Percentiles rank a stretch among this genome's conserved stretches.
Conservation (phyloP, 2,329 filamentous ascomycete species). For the Cladophialophora psammophila region DNA sequence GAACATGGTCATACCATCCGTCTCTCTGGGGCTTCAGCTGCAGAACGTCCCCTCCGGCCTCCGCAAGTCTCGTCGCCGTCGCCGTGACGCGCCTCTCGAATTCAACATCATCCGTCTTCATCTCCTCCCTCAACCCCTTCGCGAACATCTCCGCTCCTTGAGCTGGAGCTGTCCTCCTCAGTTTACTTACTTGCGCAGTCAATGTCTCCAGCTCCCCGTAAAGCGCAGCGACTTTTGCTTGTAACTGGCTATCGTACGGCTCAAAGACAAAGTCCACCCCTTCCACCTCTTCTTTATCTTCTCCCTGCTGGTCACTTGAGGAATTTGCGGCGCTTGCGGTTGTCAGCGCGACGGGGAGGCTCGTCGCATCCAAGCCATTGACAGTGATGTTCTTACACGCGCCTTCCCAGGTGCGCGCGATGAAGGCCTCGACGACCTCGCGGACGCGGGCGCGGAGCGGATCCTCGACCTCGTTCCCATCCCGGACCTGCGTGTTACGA, state of each 20-base stretch:
- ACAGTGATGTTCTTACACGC: conserved; percentile 56
- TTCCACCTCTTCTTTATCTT: conserved; percentile 44
- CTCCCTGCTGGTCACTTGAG: neutral
- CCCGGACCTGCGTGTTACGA: neutral
- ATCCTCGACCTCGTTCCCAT: conserved; percentile 32
- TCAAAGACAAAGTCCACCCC: conserved; percentile 55
- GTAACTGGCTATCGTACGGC: conserved; percentile 54
- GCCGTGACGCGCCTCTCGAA: conserved; percentile 45
- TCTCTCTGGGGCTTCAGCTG: conserved; percentile 37
- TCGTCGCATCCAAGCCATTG: conserved; percentile 53
- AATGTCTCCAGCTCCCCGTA: conserved; percentile 58
- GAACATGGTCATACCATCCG: conserved; percentile 50
- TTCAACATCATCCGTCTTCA: conserved; percentile 52
- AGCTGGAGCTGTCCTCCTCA: conserved; percentile 54
- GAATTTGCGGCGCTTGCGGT: neutral
- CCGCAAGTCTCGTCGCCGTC: conserved; percentile 10
- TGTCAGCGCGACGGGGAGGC: conserved; percentile 18
- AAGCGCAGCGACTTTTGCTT: conserved; percentile 51
- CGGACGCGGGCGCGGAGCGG: conserved; percentile 37
- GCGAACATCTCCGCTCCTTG: conserved; percentile 51
- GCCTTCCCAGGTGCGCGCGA: conserved; percentile 52
- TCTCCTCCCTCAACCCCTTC: conserved; percentile 45
- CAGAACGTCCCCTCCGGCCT: conserved; percentile 11
- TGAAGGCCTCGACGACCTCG: conserved; percentile 48
- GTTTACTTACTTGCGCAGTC: conserved; percentile 55